These are phyloP conservation scores for Candida montana DNA, from an alignment of 805 yeast species.

Conservation along the genomic window DNA sequence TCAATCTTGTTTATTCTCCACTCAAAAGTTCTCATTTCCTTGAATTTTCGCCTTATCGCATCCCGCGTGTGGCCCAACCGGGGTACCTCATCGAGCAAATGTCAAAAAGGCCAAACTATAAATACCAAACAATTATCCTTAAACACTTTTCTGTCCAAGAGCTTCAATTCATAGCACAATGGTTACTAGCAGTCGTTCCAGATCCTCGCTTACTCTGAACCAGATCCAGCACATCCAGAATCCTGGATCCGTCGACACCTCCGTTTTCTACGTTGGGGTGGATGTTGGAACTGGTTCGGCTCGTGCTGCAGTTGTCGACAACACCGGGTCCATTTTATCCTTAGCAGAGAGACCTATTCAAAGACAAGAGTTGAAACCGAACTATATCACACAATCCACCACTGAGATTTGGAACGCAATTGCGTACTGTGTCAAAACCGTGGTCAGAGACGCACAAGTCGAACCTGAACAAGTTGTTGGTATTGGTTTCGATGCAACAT, in stretches of 20 bases:
- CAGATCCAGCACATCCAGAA: slow-evolving; percentile 23
- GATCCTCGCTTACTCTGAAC: slow-evolving; percentile 25
- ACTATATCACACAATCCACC: slow-evolving; percentile 78
- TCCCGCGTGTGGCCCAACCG: no score
- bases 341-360: slow-evolving; percentile 75
- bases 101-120: no score
- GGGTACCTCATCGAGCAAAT: no score
- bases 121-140: no score
- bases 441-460: slow-evolving; percentile 69
- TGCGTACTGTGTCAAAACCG: slow-evolving; percentile 73
- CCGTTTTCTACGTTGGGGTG: slow-evolving; percentile 62
- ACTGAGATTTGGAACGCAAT: slow-evolving; percentile 89
- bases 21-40: no score
- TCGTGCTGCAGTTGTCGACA: slow-evolving; percentile 86
- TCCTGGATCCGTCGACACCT: slow-evolving; percentile 25
- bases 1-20: no score
- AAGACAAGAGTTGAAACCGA: slow-evolving; percentile 68
- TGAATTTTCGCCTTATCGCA: no score
- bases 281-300: slow-evolving; percentile 99
- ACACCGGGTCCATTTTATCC: slow-evolving; percentile 73
- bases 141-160: no score
- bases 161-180: no score
- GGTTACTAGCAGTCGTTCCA: slow-evolving; percentile 20
- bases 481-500: slow-evolving; percentile 95
- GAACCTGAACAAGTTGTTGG: slow-evolving; percentile 69